Conservation (phyloP, 495 filamentous ascomycete species). For the Chaetomidium leptoderma region DNA sequence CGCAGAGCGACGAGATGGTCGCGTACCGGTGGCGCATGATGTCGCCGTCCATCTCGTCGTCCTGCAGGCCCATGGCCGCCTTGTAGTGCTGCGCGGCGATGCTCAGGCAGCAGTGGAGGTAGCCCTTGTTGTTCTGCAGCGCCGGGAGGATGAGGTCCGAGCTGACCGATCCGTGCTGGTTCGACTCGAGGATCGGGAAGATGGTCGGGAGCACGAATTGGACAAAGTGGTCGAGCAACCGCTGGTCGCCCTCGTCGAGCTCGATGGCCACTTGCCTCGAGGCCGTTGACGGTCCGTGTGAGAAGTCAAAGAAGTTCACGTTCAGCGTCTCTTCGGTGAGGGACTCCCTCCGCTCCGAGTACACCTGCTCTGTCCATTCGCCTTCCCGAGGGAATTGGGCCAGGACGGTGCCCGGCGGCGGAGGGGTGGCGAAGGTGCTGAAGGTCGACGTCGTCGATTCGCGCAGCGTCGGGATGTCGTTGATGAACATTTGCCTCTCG, state of each 20-base stretch:
- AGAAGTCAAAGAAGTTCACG: slow-evolving; percentile 73
- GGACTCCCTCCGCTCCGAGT: slow-evolving; percentile 60
- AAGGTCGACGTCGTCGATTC: slow-evolving; percentile 86
- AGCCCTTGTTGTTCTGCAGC: slow-evolving; percentile 84
- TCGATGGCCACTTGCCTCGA: slow-evolving; percentile 68
- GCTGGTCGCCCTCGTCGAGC: slow-evolving; percentile 83
- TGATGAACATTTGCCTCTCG: slow-evolving; percentile 88
- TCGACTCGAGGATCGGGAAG: slow-evolving; percentile 85
- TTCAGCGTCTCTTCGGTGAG: slow-evolving; percentile 62
- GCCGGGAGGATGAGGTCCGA: slow-evolving; percentile 78
- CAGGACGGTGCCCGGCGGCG: slow-evolving; percentile 57
- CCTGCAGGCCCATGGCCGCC: slow-evolving; percentile 59
- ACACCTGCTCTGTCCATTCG: slow-evolving; percentile 73
- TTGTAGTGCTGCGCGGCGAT: slow-evolving; percentile 94
- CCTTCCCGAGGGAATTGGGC: slow-evolving; percentile 62
- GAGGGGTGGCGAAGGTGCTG: slow-evolving; percentile 76
- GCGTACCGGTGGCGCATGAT: slow-evolving; percentile 91
- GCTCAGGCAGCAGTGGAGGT: slow-evolving; percentile 93
- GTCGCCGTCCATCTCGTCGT: slow-evolving; percentile 78
- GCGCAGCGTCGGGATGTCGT: slow-evolving; percentile 75
- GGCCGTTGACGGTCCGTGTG: slow-evolving; percentile 51
- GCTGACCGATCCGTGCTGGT: slow-evolving; percentile 72
- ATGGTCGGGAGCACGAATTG: slow-evolving; percentile 80
- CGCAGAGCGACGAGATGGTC: slow-evolving; percentile 80
- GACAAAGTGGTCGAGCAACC: slow-evolving; percentile 87